A percentile compares a stretch with the other conserved stretches of the same genome.
These are phyloP conservation scores for Vicia villosa DNA, from an alignment of 306 rosid genomes.

Conservation along the genomic window DNA sequence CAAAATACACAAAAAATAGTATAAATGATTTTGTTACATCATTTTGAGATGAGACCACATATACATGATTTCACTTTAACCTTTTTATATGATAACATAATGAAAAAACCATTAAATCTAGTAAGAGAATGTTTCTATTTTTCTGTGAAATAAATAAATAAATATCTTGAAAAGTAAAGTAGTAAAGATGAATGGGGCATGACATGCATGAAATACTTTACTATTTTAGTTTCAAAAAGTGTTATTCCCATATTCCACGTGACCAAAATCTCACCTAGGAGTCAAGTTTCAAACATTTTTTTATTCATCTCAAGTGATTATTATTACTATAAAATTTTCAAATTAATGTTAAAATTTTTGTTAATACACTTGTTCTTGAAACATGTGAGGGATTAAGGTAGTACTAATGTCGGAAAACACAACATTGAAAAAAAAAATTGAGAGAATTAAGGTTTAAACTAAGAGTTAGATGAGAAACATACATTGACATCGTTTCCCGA, in stretches of 20 bases:
- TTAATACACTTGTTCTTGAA: no score
- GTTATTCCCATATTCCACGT: slow-evolving; percentile 33
- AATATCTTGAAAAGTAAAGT: background rate
- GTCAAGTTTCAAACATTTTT: background rate
- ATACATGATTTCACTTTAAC: background rate
- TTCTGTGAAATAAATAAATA: background rate
- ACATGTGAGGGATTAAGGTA: background rate
- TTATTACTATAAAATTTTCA: background rate
- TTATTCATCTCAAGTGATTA: background rate
- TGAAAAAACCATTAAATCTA: slow-evolving; percentile 6
- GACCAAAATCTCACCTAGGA: slow-evolving; percentile 26
- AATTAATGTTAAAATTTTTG: background rate
- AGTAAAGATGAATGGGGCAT: slow-evolving; percentile 32
- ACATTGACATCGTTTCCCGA: slow-evolving; percentile 62
- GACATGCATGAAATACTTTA: slow-evolving; percentile 43
- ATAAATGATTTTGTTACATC: background rate
- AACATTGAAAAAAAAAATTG: background rate
- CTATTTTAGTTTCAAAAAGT: slow-evolving; percentile 16
- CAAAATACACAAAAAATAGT: background rate
- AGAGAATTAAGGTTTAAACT: no score
- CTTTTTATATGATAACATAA: background rate
- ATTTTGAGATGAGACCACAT: slow-evolving; percentile 6
- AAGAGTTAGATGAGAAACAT: slow-evolving; percentile 47
- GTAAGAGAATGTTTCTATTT: background rate
- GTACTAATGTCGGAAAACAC: background rate